phyloP scores from a whole-genome alignment of 345 rosid genomes.

The Passiflora organensis region DNA sequence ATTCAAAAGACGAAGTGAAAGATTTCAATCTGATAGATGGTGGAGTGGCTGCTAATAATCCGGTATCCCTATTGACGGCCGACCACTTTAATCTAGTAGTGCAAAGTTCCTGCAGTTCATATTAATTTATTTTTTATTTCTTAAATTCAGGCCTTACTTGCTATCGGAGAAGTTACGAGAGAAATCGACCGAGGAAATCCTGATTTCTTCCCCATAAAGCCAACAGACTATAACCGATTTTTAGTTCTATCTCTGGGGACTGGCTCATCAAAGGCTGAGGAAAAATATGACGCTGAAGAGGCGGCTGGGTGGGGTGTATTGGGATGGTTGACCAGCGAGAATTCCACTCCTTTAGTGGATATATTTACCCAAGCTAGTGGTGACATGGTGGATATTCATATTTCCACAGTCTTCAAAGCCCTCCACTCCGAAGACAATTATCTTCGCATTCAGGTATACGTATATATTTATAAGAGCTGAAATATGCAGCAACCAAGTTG shows the following conservation, averaged over 20 bases:
- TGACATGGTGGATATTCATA: slow-evolving; percentile 60
- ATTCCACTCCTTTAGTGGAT: slow-evolving; percentile 51
- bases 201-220: slow-evolving; percentile 6
- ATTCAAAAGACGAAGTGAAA: slow-evolving; percentile 5
- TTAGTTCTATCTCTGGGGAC: slow-evolving; percentile 64
- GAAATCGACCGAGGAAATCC: slow-evolving; percentile 6
- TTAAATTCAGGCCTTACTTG: slow-evolving; percentile 8
- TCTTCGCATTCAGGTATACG: slow-evolving; percentile 42
- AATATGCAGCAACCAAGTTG: too few relatives aligned
- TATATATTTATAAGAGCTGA: too few relatives aligned
- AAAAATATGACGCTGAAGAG: slow-evolving; percentile 34
- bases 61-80: slow-evolving; percentile 8
- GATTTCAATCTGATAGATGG: slow-evolving; percentile 28
- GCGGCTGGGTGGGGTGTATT: slow-evolving; percentile 62
- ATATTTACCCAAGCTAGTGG: slow-evolving; percentile 54
- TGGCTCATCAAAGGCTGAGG: slow-evolving; percentile 31
- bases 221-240: slow-evolving; percentile 23
- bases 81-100: too few relatives aligned
- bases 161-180: slow-evolving; percentile 17
- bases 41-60: slow-evolving; percentile 32
- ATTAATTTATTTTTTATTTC: not conserved
- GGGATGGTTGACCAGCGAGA: slow-evolving; percentile 52
- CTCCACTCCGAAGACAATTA: slow-evolving; percentile 40
- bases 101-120: not conserved
- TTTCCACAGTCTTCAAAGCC: slow-evolving; percentile 43